Base-by-base conservation (phyloP, 768 basidiomycete genomes). In the Leccinellum rugosiceps region DNA sequence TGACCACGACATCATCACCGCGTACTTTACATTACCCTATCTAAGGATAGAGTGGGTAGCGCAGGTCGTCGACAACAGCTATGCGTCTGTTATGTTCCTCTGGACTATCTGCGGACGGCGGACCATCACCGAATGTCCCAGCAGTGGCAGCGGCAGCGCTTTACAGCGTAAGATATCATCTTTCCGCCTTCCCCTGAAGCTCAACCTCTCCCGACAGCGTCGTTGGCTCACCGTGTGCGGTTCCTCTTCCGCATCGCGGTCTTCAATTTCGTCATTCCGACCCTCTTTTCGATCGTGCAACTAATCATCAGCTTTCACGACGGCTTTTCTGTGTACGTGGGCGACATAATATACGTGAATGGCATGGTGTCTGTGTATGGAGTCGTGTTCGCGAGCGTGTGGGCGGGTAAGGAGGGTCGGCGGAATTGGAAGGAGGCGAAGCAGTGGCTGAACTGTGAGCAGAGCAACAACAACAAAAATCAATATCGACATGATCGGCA, bases 21-120 rank as follows among this genome's bases (percentile, higher is more conserved):
- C 57, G 8, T 73, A 62, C 61, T 35, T 48, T 11, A 9, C 59
- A 10, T 53, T 62, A 3, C 72, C 69, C 11, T 70, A 64, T 53
- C 8, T 72, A 23, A 74, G 66, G 50, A 64, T 70, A n/a, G 72
- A 69, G 25, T 72, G 71, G 68, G 56, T 56, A 3, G 47, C 64
- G 1, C 70, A 72, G 55, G 34, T 69, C 2, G 58, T 65, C 30
- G 71, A 73, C 48, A 72, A 73, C 26, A 71, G 71, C n/a, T 72
- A 63, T 50, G 64, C 58, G 17, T 65, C 71, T 8, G 45, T 61
- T 13, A 55, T 58, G 6, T 73, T 73, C 50, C 53, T 73, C 2
- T 69, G 63, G 61, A 56, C 60, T 9, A 52, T 68, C 21, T 57
- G 50, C 19, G 15, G 50, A 11, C 50, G 8, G 50, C 4, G 32